Percentiles rank a stretch among this genome's conserved stretches.
These are phyloP conservation scores for Thermochaetoides thermophila DNA, from an alignment of 495 filamentous ascomycete genomes.

Conservation along the genomic window DNA sequence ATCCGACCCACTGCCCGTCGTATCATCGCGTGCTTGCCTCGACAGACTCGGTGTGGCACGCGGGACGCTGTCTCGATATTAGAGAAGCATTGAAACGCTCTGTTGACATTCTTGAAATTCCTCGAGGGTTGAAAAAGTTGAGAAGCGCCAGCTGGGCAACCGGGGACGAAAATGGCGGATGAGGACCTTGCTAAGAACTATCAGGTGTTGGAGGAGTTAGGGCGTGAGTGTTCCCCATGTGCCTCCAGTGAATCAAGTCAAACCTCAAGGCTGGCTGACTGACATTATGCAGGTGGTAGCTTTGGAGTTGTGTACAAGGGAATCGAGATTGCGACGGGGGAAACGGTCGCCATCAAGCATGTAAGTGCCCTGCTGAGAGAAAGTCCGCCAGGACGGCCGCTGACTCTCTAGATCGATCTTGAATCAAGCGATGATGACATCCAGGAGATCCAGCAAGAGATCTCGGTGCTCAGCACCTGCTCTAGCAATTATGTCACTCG, in stretches of 20 bases:
- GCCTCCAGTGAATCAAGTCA: neutral
- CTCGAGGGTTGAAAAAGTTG: too few species aligned
- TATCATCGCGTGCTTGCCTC: too few species aligned
- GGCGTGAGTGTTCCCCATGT: slow-evolving; percentile 46
- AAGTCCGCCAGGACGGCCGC: neutral
- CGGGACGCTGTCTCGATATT: too few species aligned
- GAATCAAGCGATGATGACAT: slow-evolving; percentile 97
- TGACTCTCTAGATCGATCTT: slow-evolving; percentile 65
- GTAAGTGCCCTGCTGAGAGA: slow-evolving; percentile 30
- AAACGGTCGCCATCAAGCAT: slow-evolving; percentile 86
- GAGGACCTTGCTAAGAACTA: slow-evolving; percentile 65
- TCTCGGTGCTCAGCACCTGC: slow-evolving; percentile 87
- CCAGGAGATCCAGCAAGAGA: slow-evolving; percentile 94
- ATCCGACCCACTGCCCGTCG: too few species aligned
- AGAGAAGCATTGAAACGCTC: too few species aligned
- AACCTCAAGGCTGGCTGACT: slow-evolving; percentile 8
- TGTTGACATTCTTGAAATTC: too few species aligned
- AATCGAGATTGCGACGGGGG: slow-evolving; percentile 69
- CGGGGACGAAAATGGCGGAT: slow-evolving; percentile 35
- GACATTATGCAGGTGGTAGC: slow-evolving; percentile 51
- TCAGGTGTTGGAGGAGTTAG: slow-evolving; percentile 83
- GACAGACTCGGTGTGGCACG: too few species aligned
- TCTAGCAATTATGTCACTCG: slow-evolving; percentile 86
- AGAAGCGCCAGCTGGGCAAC: too few species aligned
- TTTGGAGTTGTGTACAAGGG: slow-evolving; percentile 96